phyloP scores from a whole-genome alignment of 2,329 filamentous ascomycete genomes.

The Ophiostoma ulmi region DNA sequence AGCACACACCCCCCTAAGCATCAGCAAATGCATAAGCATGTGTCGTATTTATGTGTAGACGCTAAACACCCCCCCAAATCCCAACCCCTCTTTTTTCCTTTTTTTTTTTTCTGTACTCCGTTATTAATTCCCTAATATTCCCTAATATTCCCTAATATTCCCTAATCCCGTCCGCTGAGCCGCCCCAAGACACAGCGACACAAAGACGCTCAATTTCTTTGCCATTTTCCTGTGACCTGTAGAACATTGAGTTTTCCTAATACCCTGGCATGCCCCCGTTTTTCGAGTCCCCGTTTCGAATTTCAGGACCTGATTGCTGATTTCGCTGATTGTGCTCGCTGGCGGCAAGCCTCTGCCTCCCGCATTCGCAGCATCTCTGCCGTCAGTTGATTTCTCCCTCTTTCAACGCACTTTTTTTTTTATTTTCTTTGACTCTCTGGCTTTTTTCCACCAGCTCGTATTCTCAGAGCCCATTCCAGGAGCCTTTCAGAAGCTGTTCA shows the following conservation, averaged over 20 bases:
- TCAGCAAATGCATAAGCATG: background rate
- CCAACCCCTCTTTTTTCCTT: constrained; percentile 15
- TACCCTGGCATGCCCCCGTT: constrained; percentile 25
- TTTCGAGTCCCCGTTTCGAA: background rate
- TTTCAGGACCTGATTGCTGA: background rate
- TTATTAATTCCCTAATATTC: too few relatives aligned
- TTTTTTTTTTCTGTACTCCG: background rate
- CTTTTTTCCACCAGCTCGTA: background rate
- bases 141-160: background rate
- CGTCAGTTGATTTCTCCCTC: background rate
- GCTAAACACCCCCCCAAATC: constrained; percentile 5
- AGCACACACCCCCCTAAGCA: too few relatives aligned
- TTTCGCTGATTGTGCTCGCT: background rate
- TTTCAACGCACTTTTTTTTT: constrained; percentile 1
- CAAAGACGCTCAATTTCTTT: background rate
- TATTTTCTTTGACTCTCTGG: background rate
- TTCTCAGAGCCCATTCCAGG: background rate
- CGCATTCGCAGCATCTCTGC: background rate
- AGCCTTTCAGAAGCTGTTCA: background rate
- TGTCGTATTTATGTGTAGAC: background rate
- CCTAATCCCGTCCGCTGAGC: background rate
- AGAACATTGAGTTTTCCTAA: constrained; percentile 18
- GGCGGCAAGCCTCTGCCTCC: constrained; percentile 2
- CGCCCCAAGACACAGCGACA: constrained; percentile 3
- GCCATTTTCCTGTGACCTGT: background rate